Percentiles rank a stretch among this genome's conserved stretches.
Conservation (phyloP, 129 eudicot genomes). For the Gnaphalium uliginosum region DNA sequence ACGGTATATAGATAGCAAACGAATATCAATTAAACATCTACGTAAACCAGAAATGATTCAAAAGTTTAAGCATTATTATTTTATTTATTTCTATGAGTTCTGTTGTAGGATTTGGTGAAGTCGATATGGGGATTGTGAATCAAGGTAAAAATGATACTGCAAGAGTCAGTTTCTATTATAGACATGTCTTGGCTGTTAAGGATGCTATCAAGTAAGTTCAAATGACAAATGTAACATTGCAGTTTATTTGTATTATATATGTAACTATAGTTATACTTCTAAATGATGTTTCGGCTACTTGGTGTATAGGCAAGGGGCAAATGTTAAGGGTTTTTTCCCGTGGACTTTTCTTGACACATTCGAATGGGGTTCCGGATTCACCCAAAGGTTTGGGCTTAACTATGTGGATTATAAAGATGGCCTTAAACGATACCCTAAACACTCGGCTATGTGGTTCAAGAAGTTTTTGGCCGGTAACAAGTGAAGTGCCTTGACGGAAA, state of each 20-base stretch:
- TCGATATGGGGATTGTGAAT: conserved; percentile 7
- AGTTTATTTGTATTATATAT: neutral
- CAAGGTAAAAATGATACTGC: conserved; percentile 17
- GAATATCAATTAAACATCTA: neutral
- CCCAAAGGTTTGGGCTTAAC: too few relatives aligned
- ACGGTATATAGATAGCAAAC: conserved; percentile 21
- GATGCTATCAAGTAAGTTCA: conserved; percentile 22
- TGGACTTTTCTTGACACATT: too few relatives aligned
- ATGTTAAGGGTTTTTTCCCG: too few relatives aligned
- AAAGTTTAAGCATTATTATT: neutral
- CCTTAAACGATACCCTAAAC: too few relatives aligned
- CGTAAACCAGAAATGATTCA: neutral
- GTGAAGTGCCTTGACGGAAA: too few relatives aligned
- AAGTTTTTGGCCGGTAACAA: too few relatives aligned
- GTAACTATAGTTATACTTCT: neutral
- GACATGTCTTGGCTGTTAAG: conserved; percentile 23
- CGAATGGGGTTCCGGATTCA: too few relatives aligned
- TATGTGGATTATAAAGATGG: too few relatives aligned
- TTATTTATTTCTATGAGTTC: neutral
- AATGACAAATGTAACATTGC: neutral
- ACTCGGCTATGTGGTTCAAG: too few relatives aligned
- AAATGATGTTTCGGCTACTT: neutral
- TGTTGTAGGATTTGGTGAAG: conserved; percentile 4
- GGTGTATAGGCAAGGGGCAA: conserved; percentile 1
- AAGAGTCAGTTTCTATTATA: conserved; percentile 29